Base-by-base conservation (phyloP, 1,284 basidiomycete genomes). In the Cutaneotrichosporon cyanovorans region DNA sequence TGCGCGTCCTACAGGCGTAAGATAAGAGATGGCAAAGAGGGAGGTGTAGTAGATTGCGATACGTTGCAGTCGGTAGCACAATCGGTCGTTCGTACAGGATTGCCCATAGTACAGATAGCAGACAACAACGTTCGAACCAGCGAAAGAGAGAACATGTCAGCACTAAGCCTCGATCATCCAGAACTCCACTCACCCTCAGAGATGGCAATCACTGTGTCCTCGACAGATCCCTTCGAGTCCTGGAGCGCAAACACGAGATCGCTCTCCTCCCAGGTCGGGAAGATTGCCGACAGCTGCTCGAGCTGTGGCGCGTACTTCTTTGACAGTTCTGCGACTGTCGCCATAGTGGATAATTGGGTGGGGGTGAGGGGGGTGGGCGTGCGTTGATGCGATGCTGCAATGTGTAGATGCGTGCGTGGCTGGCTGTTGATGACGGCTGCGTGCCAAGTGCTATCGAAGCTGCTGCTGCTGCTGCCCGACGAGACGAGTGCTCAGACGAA, bases 101-200 rank as follows among this genome's bases (percentile, higher is more conserved):
- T n/a, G n/a, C n/a, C n/a, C n/a, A n/a, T n/a, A 39, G 23, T n/a
- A 21, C 23, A 3, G 36, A 42, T 20, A n/a, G n/a, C n/a, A n/a
- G n/a, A n/a, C n/a, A n/a, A n/a, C n/a, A n/a, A n/a, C n/a, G n/a
- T n/a, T n/a, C 22, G 16, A 34, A 28, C 21, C 8, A 12, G 25
- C 25, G 12, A 12, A 28, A 28, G 25, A 3, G 21, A 20, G 28
- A 42, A 23, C 31, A 10, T 23, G 45, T 46, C 39, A 46, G 45
- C 45, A 22, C 16, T 16, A 34, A 12, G 32, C 18, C n/a, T n/a
- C n/a, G n/a, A n/a, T n/a, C n/a, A n/a, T n/a, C n/a, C n/a, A n/a
- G n/a, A n/a, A n/a, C n/a, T n/a, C n/a, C n/a, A 62, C 62, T 57
- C 47, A 71, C 70, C 70, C 53, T 72, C 70, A 20, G 69, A 64